Evolutionary conservation across 2,329 filamentous ascomycete genomes (phyloP), one percentile per base, ranked within the genome.

Genomic region (Macrophomina tecta): DNA sequence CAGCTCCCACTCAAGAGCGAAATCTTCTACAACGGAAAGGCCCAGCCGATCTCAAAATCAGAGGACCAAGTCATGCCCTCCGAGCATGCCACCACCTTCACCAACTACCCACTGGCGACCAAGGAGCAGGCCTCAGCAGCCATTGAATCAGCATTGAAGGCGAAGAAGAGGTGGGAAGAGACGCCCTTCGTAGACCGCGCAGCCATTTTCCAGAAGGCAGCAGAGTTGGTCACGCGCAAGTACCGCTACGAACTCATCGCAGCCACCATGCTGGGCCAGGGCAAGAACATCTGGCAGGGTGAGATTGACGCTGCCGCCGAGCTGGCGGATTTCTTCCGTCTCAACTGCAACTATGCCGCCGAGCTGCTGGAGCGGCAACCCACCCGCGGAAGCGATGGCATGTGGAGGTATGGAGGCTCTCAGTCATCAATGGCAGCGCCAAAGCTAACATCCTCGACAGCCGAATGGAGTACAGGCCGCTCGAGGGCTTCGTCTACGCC

Each of bases 181-280:
- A 84, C 96, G n/a, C 92, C 94, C 12, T 98, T 98, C 76, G 88
- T 91, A 56, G 94, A 98, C 81, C 89, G 94, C 64, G 94, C 94
- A 9, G 91, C 94, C 66, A 86, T 98, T 76, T 98, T 98, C 83
- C 87, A 98, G 75, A 97, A 97, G 85, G 94, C 95, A 2, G 94
- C 94, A 40, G 94, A 98, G 77, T 84, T 98, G 69, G 88, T 98
- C 72, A 85, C 91, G 64, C 91, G 87, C 70, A 98, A 98, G 82
- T 98, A 98, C 82, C 88, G 95, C 76, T 97, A 97, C 81, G 93
- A 97, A 66, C 87, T 98, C 73, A 96, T 98, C 91, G 94, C 95
- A 8, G 89, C 93, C 51, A 97, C 95, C 11, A 97, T 98, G 88
- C 84, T 97, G 40, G 94, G 94, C 69, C 94, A 99, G 82, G 94